Evolutionary conservation across 1,139 yeast genomes (phyloP).

Genomic region (Diutina sp.): DNA sequence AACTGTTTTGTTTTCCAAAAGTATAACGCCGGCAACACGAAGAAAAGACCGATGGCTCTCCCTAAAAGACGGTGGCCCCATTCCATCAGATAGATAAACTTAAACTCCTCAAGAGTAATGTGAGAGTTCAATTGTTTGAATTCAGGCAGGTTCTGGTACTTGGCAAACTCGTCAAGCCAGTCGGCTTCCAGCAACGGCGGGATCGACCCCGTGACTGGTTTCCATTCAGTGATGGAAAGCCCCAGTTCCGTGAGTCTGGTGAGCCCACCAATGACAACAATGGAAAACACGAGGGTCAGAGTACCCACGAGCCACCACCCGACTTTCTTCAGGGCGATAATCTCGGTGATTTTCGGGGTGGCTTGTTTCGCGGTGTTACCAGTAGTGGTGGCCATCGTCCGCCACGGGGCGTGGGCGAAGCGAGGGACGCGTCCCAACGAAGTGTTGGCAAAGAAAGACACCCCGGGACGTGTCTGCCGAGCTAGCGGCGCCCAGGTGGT

Average conservation of each 20-base stretch:
- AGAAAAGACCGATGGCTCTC: conserved; percentile 72
- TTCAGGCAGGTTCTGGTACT: conserved; percentile 83
- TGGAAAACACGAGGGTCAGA: conserved; percentile 84
- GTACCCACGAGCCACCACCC: conserved; percentile 92
- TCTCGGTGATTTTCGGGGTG: background rate
- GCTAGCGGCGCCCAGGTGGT: background rate
- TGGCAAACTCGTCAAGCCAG: conserved; percentile 76
- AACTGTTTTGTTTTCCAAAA: conserved; percentile 58
- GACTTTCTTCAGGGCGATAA: background rate
- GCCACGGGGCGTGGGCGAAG: background rate
- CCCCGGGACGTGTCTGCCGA: background rate
- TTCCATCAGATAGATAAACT: conserved; percentile 93
- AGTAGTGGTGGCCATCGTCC: background rate
- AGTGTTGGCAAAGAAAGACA: background rate
- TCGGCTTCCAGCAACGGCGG: conserved; percentile 75
- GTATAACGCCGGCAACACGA: conserved; percentile 76
- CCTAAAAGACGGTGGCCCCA: conserved; percentile 96
- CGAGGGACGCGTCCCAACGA: background rate
- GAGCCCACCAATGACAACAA: conserved; percentile 91
- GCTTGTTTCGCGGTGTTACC: too few species aligned
- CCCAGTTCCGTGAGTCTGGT: conserved; percentile 95
- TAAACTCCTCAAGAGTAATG: conserved; percentile 84
- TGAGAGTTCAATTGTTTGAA: conserved; percentile 81
- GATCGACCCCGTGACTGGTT: conserved; percentile 87
- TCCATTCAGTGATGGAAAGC: conserved; percentile 95